These are phyloP conservation scores for Sclerotinia minor DNA, from an alignment of 2,329 filamentous ascomycete species.

Conservation along the genomic window DNA sequence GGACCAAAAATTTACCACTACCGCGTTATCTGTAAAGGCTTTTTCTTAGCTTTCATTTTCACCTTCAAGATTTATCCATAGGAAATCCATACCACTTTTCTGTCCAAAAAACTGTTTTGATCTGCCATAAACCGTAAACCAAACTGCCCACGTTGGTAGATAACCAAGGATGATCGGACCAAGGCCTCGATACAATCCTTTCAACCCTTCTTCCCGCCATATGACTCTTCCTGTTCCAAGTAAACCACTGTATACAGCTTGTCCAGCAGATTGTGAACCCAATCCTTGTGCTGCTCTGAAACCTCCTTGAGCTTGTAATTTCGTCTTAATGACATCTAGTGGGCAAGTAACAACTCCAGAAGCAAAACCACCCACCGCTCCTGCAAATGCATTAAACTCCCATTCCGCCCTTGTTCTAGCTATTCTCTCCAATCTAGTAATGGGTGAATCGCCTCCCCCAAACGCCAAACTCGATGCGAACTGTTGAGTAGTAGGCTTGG, in stretches of 20 bases:
- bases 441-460: constrained; percentile 30
- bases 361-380: constrained; percentile 85
- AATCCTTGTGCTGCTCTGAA: constrained; percentile 52
- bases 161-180: constrained; percentile 95
- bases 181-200: constrained; percentile 88
- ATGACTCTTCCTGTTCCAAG: constrained; percentile 84
- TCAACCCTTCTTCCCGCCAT: constrained; percentile 82
- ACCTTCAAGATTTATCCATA: constrained; percentile 7
- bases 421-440: constrained; percentile 56
- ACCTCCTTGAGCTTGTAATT: constrained; percentile 90
- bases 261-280: constrained; percentile 42
- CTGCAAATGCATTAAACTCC: constrained; percentile 79
- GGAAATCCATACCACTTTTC: constrained; percentile 56
- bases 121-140: constrained; percentile 93
- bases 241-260: constrained; percentile 76
- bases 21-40: constrained; percentile 62
- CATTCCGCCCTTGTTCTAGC: constrained; percentile 57
- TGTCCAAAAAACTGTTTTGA: constrained; percentile 73
- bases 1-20: constrained; percentile 81
- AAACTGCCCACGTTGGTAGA: constrained; percentile 96
- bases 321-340: constrained; percentile 98
- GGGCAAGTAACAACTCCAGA: constrained; percentile 95
- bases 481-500: constrained; percentile 31
- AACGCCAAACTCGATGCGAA: constrained; percentile 31
- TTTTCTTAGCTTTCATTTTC: constrained; percentile 25